Conservation (phyloP, 345 rosid genomes). For the Noccaea bulbosa region DNA sequence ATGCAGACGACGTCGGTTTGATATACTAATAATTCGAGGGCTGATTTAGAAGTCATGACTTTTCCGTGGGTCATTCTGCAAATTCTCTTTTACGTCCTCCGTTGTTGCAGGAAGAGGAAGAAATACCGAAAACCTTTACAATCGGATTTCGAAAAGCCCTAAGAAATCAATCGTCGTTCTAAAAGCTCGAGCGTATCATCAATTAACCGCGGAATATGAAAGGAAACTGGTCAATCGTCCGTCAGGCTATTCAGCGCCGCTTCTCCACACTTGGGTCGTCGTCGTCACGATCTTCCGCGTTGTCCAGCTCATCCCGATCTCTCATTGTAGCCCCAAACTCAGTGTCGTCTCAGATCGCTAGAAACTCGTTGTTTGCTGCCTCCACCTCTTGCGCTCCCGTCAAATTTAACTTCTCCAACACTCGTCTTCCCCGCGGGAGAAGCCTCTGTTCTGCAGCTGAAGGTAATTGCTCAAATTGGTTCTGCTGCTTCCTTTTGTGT, state of each 20-base stretch:
- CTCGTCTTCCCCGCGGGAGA: slow-evolving; percentile 25
- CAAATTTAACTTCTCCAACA: slow-evolving; percentile 2
- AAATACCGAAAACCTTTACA: slow-evolving; percentile 7
- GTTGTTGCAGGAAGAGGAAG: neutral
- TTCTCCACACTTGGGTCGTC: slow-evolving; percentile 29
- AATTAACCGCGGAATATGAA: slow-evolving; percentile 22
- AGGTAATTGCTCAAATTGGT: slow-evolving; percentile 21
- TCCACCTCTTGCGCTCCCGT: neutral
- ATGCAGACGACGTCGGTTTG: neutral
- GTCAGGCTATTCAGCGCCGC: slow-evolving; percentile 29
- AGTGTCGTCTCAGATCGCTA: slow-evolving; percentile 19
- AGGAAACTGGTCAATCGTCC: slow-evolving; percentile 32
- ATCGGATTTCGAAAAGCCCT: slow-evolving; percentile 21
- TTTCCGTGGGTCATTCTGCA: slow-evolving; percentile 13
- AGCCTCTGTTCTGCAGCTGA: slow-evolving; percentile 32
- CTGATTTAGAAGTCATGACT: neutral
- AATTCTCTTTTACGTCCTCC: neutral
- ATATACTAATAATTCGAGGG: neutral
- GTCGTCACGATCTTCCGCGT: slow-evolving; percentile 5
- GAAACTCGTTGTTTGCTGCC: slow-evolving; percentile 14
- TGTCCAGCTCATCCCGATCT: slow-evolving; percentile 1
- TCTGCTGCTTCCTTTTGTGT: neutral
- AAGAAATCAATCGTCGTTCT: neutral
- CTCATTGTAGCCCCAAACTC: slow-evolving; percentile 22
- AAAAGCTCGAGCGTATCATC: slow-evolving; percentile 10